Percentiles rank a stretch among this genome's conserved stretches.
phyloP scores from a whole-genome alignment of 2,329 filamentous ascomycete species.

The Colletotrichum australisinense region DNA sequence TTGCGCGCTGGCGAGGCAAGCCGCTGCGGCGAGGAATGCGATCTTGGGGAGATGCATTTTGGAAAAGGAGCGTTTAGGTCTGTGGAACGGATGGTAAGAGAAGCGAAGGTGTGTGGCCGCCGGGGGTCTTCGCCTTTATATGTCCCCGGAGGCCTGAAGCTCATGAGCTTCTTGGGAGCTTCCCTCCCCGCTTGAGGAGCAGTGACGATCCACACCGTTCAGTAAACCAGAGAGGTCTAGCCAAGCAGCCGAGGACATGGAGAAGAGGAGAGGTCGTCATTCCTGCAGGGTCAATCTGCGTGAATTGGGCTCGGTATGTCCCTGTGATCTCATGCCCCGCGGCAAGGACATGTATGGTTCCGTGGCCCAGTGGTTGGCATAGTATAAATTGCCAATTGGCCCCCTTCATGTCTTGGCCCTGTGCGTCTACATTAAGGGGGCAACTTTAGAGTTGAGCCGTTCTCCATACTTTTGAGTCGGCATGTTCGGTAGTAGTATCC shows the following conservation, averaged over 20 bases:
- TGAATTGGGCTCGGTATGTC: neutral
- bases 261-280: neutral
- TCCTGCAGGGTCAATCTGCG: neutral
- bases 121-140: neutral
- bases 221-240: neutral
- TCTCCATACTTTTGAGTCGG: neutral
- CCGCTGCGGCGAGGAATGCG: conserved; percentile 31
- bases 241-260: conserved; percentile 24
- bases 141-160: neutral
- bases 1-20: conserved; percentile 32
- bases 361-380: neutral
- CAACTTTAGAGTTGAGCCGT: neutral
- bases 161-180: neutral
- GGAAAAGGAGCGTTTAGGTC: too few species aligned
- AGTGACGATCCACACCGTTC: conserved; percentile 19
- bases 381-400: neutral
- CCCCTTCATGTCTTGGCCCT: conserved; percentile 11
- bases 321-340: conserved; percentile 20
- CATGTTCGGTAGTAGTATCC: conserved; percentile 11
- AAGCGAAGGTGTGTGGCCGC: too few species aligned
- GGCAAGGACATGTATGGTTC: neutral
- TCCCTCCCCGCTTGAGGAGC: neutral
- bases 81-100: too few species aligned
- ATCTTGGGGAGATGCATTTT: conserved; percentile 34
- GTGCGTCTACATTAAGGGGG: neutral